A percentile compares a stretch with the other conserved stretches of the same genome.
These are phyloP conservation scores for Kockiozyma suomiensis DNA, from an alignment of 805 yeast species.

Conservation along the genomic window DNA sequence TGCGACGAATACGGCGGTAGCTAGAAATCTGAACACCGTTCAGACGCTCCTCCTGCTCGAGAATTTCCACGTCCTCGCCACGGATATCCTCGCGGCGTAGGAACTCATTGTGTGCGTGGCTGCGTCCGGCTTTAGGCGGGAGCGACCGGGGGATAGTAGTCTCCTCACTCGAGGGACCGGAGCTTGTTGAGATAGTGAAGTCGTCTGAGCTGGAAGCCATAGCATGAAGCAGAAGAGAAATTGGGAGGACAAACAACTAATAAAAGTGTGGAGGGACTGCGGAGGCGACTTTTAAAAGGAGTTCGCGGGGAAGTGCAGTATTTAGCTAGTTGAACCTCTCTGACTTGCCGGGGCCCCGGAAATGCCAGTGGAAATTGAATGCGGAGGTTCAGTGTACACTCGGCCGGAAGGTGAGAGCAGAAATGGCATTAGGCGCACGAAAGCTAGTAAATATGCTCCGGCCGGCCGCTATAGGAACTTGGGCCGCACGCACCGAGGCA, in stretches of 20 bases:
- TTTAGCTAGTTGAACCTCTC: neutral
- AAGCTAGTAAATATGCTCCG: neutral
- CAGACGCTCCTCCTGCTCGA: conserved; percentile 15
- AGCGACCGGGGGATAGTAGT: conserved; percentile 1
- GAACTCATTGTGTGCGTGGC: conserved; percentile 10
- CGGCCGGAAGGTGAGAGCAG: neutral
- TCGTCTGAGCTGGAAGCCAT: conserved; percentile 2
- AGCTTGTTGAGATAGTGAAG: neutral
- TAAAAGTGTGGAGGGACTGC: neutral
- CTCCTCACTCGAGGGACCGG: neutral
- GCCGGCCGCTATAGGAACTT: neutral
- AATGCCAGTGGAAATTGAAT: neutral
- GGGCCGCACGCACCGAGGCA: no score
- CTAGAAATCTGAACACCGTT: conserved; percentile 7
- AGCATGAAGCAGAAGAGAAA: neutral
- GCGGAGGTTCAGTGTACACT: neutral
- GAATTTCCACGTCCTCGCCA: conserved; percentile 15
- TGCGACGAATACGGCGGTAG: conserved; percentile 34
- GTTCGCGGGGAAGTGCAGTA: neutral
- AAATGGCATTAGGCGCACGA: no score
- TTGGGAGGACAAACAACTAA: neutral
- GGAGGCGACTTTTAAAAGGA: neutral
- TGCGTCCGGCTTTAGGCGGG: conserved; percentile 1
- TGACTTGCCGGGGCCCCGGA: neutral
- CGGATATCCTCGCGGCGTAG: conserved; percentile 25